Evolutionary conservation across 257 asterid species (phyloP).

Genomic region (Oldenlandia corymbosa): DNA sequence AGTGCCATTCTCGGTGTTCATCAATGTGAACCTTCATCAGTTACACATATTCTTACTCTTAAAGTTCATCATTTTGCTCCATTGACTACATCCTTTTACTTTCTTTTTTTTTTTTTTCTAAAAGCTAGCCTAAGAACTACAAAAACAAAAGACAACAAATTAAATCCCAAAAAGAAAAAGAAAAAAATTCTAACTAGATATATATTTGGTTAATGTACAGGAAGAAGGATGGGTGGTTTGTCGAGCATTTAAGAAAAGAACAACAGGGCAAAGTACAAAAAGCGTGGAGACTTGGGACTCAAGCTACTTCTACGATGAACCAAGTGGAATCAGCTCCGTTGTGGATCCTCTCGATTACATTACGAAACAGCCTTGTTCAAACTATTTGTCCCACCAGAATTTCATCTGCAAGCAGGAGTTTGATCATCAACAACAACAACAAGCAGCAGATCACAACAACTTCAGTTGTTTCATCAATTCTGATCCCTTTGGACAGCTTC

Average conservation of each 20-base stretch:
- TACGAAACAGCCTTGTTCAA: constrained; percentile 25
- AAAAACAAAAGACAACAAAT: too few species aligned
- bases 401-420: constrained; percentile 48
- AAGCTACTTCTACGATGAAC: constrained; percentile 38
- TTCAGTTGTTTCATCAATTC: constrained; percentile 23
- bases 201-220: constrained; percentile 23
- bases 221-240: constrained; percentile 81
- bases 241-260: constrained; percentile 62
- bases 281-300: constrained; percentile 44
- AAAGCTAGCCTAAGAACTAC: too few species aligned
- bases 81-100: constrained; percentile 4
- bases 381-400: constrained; percentile 22
- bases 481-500: constrained; percentile 47
- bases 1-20: constrained; percentile 5
- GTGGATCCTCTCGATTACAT: constrained; percentile 32
- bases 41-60: background rate
- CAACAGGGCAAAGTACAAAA: constrained; percentile 37
- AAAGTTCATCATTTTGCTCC: background rate
- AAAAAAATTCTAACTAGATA: too few species aligned
- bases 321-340: constrained; percentile 18
- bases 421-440: too few species aligned
- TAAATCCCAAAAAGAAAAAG: too few species aligned
- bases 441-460: constrained; percentile 24
- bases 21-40: constrained; percentile 1
- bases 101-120: too few species aligned